phyloP scores from a whole-genome alignment of 768 basidiomycete genomes.

The Russula dissimulans region DNA sequence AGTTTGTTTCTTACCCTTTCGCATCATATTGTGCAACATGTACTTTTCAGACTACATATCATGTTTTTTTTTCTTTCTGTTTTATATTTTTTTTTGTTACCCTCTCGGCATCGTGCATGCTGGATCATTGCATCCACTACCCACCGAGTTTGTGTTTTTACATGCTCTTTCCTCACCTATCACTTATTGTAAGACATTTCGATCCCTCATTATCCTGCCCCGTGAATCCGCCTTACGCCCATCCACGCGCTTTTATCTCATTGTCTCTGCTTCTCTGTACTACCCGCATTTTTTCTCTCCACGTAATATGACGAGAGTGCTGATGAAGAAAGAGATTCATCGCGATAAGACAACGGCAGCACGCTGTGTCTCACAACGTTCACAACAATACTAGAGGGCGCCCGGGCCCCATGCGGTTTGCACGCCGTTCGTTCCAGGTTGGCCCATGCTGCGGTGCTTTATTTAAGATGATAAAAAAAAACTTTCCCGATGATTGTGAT shows the following conservation, averaged over 20 bases:
- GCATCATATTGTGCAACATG: background rate
- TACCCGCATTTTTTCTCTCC: background rate
- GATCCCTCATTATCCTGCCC: background rate
- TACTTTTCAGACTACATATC: slow-evolving; percentile 1
- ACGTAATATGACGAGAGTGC: slow-evolving; percentile 4
- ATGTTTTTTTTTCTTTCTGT: background rate
- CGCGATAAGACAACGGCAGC: too few relatives aligned
- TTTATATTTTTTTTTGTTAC: background rate
- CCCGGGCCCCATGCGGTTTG: too few relatives aligned
- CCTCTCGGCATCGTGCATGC: background rate
- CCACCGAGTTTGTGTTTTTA: background rate
- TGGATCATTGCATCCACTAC: background rate
- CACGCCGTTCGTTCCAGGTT: too few relatives aligned
- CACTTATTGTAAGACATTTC: background rate
- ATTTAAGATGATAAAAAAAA: too few relatives aligned
- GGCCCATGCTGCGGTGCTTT: too few relatives aligned
- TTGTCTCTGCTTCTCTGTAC: background rate
- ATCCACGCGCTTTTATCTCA: background rate
- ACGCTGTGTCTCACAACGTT: too few relatives aligned
- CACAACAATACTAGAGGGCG: too few relatives aligned
- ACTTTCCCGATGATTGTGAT: too few relatives aligned
- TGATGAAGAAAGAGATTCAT: background rate
- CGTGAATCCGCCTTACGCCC: background rate
- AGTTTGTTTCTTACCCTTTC: background rate
- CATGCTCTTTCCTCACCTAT: background rate